These are phyloP conservation scores for Cordyceps pruinosa DNA, from an alignment of 2,329 filamentous ascomycete genomes.

Conservation along the genomic window DNA sequence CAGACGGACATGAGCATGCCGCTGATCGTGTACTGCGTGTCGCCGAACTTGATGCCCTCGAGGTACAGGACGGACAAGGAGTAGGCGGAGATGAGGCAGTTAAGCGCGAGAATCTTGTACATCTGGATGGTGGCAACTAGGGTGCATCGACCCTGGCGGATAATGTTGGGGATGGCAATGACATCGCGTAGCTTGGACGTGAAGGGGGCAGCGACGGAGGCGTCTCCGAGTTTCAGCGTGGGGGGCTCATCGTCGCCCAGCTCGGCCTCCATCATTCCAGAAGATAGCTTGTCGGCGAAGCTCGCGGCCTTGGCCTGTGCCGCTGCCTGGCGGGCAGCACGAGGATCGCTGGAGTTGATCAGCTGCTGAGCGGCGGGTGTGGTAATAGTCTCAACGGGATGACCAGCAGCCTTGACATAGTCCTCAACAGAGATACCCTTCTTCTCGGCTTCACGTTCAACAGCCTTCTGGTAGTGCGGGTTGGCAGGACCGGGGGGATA, in stretches of 20 bases:
- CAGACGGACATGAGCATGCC: conserved; percentile 99
- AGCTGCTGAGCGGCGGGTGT: conserved; percentile 58
- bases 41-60: conserved; percentile 97
- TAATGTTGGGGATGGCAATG: conserved; percentile 94
- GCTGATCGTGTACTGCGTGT: conserved; percentile 96
- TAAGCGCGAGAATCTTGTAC: conserved; percentile 98
- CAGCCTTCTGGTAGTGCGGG: conserved; percentile 88
- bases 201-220: conserved; percentile 93
- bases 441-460: conserved; percentile 74
- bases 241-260: conserved; percentile 86
- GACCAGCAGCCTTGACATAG: conserved; percentile 46
- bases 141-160: conserved; percentile 94
- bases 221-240: conserved; percentile 93
- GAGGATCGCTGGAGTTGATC: conserved; percentile 32
- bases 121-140: conserved; percentile 98
- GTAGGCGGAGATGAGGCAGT: conserved; percentile 97
- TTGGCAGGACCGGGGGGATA: conserved; percentile 88
- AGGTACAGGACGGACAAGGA: conserved; percentile 93
- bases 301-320: conserved; percentile 65
- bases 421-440: conserved; percentile 63
- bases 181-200: conserved; percentile 97
- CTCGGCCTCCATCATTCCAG: conserved; percentile 83
- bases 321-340: conserved; percentile 44
- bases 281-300: conserved; percentile 79
- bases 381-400: conserved; percentile 55